Conservation (phyloP, 495 filamentous ascomycete species). For the Elasticomyces elasticus region DNA sequence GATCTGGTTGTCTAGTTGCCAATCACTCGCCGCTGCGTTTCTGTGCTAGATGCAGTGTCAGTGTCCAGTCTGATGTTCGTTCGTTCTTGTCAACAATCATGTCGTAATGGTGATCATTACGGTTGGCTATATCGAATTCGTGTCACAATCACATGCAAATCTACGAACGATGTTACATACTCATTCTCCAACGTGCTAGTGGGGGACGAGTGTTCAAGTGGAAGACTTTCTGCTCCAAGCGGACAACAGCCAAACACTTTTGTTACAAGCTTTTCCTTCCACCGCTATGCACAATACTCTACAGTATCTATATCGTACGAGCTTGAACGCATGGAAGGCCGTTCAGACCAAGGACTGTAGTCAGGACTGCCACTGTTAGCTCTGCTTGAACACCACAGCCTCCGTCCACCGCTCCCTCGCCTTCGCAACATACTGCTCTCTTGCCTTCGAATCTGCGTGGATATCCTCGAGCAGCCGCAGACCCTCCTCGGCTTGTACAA, state of each 20-base stretch:
- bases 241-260: too few species aligned
- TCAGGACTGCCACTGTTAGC: too few species aligned
- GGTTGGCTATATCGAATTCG: background rate
- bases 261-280: too few species aligned
- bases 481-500: slow-evolving; percentile 52
- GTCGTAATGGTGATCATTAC: background rate
- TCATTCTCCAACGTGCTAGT: too few species aligned
- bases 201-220: too few species aligned
- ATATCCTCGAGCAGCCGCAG: slow-evolving; percentile 51
- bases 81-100: background rate
- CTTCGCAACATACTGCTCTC: slow-evolving; percentile 49
- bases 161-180: too few species aligned
- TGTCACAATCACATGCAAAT: too few species aligned
- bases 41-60: background rate
- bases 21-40: background rate
- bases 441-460: slow-evolving; percentile 43
- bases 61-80: background rate
- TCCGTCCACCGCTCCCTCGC: slow-evolving; percentile 65
- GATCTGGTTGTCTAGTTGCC: background rate
- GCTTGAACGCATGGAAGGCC: too few species aligned
- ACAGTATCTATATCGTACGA: too few species aligned
- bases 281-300: too few species aligned
- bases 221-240: too few species aligned
- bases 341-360: too few species aligned
- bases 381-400: slow-evolving; percentile 45